These are phyloP conservation scores for Lentinula aciculospora DNA, from an alignment of 768 basidiomycete species.

Conservation along the genomic window DNA sequence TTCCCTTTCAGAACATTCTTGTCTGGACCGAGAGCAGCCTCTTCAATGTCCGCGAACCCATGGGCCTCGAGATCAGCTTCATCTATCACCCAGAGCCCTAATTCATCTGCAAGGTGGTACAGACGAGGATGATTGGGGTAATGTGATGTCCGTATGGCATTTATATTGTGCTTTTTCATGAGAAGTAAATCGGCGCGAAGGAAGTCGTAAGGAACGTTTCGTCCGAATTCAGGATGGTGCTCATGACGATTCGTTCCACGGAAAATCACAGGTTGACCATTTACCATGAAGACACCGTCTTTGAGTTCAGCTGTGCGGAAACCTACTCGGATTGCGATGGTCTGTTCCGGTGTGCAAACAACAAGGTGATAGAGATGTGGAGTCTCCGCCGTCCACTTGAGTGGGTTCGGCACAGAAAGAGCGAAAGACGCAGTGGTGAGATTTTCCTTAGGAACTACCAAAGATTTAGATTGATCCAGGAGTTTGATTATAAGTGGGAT, in stretches of 20 bases:
- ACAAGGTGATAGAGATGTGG: conserved; percentile 7
- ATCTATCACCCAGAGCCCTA: conserved; percentile 11
- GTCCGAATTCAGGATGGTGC: conserved; percentile 7
- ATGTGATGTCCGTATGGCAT: conserved; percentile 9
- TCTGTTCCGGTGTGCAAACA: not conserved
- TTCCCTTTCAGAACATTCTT: not conserved
- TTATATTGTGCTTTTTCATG: conserved; percentile 10
- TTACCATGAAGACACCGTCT: conserved; percentile 4
- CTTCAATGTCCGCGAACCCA: conserved; percentile 9
- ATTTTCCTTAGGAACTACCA: not conserved
- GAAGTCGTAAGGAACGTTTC: conserved; percentile 7
- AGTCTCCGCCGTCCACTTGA: conserved; percentile 10
- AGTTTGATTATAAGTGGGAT: conserved; percentile 1
- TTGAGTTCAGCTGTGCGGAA: conserved; percentile 1
- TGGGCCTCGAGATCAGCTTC: conserved; percentile 11
- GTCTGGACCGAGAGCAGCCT: conserved; percentile 1
- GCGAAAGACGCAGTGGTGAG: not conserved
- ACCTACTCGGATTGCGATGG: conserved; percentile 6
- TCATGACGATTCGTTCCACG: conserved; percentile 11
- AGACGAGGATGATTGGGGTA: conserved; percentile 9
- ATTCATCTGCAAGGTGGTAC: conserved; percentile 8
- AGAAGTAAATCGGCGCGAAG: conserved; percentile 6
- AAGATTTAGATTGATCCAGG: conserved; percentile 1
- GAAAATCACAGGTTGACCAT: conserved; percentile 7
- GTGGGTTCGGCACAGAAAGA: not conserved